Percentiles rank a stretch among this genome's conserved stretches.
Evolutionary conservation across 2,329 filamentous ascomycete species (phyloP).

Genomic region (Pestalotiopsis sp.): DNA sequence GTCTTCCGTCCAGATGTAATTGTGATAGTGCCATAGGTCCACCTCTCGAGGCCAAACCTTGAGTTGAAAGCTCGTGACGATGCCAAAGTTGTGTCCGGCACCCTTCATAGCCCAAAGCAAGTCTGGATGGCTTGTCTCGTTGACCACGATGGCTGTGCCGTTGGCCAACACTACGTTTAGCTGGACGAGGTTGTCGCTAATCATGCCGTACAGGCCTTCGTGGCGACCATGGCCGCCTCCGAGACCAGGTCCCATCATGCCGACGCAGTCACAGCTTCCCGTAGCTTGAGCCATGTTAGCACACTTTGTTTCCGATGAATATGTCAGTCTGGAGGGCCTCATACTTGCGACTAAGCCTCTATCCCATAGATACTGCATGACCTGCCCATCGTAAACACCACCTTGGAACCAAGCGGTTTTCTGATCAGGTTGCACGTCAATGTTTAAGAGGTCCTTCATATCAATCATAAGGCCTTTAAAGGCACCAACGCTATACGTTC

Average conservation of each 20-base stretch:
- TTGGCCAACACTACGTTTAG: constrained; percentile 40
- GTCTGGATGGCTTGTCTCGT: constrained; percentile 43
- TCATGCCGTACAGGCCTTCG: constrained; percentile 15
- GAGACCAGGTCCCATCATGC: constrained; percentile 9
- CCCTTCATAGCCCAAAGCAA: constrained; percentile 46
- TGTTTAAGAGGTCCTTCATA: constrained; percentile 17
- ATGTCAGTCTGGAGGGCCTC: neutral
- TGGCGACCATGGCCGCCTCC: constrained; percentile 16
- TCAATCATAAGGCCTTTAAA: constrained; percentile 29
- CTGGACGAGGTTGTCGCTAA: constrained; percentile 13
- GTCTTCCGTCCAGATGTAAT: constrained; percentile 23
- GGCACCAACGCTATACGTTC: constrained; percentile 14
- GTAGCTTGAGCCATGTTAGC: neutral
- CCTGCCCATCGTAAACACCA: constrained; percentile 15
- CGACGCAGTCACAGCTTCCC: neutral
- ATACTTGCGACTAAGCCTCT: constrained; percentile 17
- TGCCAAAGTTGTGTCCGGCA: constrained; percentile 46
- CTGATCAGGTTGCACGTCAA: constrained; percentile 14
- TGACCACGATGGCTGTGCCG: constrained; percentile 40
- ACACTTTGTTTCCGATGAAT: neutral
- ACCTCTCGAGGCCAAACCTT: constrained; percentile 22
- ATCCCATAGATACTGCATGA: constrained; percentile 16
- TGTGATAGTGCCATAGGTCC: constrained; percentile 27
- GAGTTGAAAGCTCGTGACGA: constrained; percentile 43
- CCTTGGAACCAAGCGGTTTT: constrained; percentile 15